Evolutionary conservation across 257 asterid genomes (phyloP), one percentile per base, ranked within the genome.

Genomic region (Scutellaria minor): DNA sequence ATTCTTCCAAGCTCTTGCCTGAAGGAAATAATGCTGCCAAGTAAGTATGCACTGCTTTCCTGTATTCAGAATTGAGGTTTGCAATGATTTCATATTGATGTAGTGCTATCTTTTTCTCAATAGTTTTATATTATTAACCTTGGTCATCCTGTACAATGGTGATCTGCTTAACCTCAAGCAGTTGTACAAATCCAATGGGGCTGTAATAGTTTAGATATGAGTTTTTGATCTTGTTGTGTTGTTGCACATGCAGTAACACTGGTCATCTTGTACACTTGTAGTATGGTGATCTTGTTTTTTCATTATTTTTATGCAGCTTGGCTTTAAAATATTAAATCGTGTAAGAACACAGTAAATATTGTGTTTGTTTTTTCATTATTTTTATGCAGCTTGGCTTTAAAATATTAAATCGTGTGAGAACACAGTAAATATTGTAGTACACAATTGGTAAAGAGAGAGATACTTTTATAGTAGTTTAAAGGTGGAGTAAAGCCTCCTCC

Each of bases 21-120:
- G 96, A 86, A 22, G 96, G 87, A 50, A 91, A 83, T 74, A 85
- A 79, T 68, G 85, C 93, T 50, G 83, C 96, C 61, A 89, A 84
- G 98, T 93, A 62, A 68, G 89, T 83, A 44, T 45, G 56, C 42
- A 24, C 71, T 64, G 60, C 13, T 13, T 72, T 35, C 46, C 14
- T 64, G 59, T 44, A 53, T 69, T 46, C 39, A 13, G 44, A 10
- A 35, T 59, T 53, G 9, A 9, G 20, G 6, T 31, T 24, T 46
- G 41, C 22, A 40, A 24, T 18, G 15, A 6, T 58, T 39, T 63
- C 52, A 5, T 31, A 44, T 46, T n/a, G 37, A 60, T 31, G 24
- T 57, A 48, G 11, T 48, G 59, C 42, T 53, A n/a, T 37, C 0
- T 7, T 22, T 42, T 41, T 24, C n/a, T 72, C 8, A 35, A 11